A percentile compares a stretch with the other conserved stretches of the same genome.
Evolutionary conservation across 805 yeast genomes (phyloP).

Genomic region (Zygotorulaspora danielsina): DNA sequence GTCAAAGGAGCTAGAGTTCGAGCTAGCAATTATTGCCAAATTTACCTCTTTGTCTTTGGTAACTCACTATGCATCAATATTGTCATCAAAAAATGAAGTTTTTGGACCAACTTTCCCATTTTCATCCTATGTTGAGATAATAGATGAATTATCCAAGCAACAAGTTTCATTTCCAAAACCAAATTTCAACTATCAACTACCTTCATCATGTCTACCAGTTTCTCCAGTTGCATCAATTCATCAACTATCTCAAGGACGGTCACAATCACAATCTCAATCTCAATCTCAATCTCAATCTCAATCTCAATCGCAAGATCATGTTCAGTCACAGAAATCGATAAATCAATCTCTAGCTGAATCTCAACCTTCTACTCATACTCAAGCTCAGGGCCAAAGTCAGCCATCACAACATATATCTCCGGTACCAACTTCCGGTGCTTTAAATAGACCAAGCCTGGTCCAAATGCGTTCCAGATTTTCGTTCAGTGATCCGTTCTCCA

Average conservation of each 20-base stretch:
- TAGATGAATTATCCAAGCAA: constrained; percentile 35
- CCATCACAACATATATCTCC: constrained; percentile 20
- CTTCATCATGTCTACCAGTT: constrained; percentile 10
- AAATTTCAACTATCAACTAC: constrained; percentile 15
- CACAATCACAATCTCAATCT: neutral
- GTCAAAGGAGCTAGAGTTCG: constrained; percentile 11
- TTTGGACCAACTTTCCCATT: constrained; percentile 48
- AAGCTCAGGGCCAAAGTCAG: constrained; percentile 13
- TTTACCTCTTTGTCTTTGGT: constrained; percentile 45
- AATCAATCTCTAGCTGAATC: constrained; percentile 3
- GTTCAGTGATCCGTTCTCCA: constrained; percentile 60
- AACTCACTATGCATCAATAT: constrained; percentile 39
- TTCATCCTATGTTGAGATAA: constrained; percentile 40
- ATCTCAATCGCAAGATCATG: constrained; percentile 8
- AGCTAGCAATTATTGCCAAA: constrained; percentile 42
- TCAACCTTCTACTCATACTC: neutral
- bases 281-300: constrained; percentile 13
- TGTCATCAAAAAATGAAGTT: constrained; percentile 40
- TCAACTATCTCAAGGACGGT: constrained; percentile 3
- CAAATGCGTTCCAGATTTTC: constrained; percentile 63
- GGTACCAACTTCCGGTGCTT: constrained; percentile 32
- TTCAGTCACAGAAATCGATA: constrained; percentile 2
- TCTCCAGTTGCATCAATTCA: constrained; percentile 13
- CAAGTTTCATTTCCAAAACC: constrained; percentile 24
- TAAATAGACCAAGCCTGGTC: constrained; percentile 52